These are phyloP conservation scores for Isatis tinctoria DNA, from an alignment of 345 rosid species.

Conservation along the genomic window DNA sequence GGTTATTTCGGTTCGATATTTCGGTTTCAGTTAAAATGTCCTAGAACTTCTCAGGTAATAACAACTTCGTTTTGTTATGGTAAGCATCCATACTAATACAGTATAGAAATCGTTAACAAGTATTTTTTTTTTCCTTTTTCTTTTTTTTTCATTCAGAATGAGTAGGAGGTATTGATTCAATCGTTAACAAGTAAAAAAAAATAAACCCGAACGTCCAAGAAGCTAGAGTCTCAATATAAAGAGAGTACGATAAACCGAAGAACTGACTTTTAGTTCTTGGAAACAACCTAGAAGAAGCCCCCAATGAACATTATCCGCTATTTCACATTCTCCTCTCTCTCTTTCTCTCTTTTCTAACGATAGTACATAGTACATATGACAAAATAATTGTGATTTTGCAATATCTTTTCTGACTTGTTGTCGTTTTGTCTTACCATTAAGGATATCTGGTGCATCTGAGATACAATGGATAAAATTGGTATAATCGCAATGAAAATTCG, in stretches of 20 bases:
- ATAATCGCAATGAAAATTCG: background rate
- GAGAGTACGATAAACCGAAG: background rate
- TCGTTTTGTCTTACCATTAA: background rate
- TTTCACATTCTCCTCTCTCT: background rate
- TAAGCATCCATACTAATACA: background rate
- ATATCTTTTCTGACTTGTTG: background rate
- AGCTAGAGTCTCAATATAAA: background rate
- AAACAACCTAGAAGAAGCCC: background rate
- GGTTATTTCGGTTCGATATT: too few relatives aligned
- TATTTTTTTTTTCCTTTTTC: too few relatives aligned
- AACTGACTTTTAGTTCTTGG: background rate
- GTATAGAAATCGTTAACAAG: too few relatives aligned
- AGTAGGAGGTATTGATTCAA: too few relatives aligned
- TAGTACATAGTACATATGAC: background rate
- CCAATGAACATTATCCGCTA: too few relatives aligned
- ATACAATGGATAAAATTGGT: background rate
- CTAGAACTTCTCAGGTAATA: too few relatives aligned
- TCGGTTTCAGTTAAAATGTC: too few relatives aligned
- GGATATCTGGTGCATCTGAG: background rate
- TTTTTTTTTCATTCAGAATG: too few relatives aligned
- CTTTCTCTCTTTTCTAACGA: too few relatives aligned
- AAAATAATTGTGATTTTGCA: background rate
- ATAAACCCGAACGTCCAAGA: background rate
- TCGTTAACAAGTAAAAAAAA: background rate
- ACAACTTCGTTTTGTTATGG: background rate